Evolutionary conservation across 2,329 filamentous ascomycete genomes (phyloP).

Genomic region (Phyllosticta capitalensis): DNA sequence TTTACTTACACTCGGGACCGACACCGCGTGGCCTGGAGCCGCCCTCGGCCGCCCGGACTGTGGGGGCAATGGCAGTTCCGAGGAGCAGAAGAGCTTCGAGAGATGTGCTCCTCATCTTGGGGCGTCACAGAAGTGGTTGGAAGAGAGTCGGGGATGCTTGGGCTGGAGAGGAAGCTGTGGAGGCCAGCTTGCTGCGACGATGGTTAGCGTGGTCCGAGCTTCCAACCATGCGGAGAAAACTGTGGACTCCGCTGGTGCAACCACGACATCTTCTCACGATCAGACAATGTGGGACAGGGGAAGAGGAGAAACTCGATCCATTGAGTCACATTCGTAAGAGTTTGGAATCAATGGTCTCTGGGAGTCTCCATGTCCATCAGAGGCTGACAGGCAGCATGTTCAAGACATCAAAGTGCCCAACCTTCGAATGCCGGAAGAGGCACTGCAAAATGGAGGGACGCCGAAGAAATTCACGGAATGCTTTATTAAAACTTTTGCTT

Average conservation of each 20-base stretch:
- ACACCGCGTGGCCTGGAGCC: slow-evolving; percentile 70
- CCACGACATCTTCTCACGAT: not conserved
- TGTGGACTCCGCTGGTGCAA: not conserved
- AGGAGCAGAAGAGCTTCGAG: slow-evolving; percentile 10
- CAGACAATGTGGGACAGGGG: not conserved
- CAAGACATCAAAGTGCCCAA: no score
- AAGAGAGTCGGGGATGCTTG: slow-evolving; percentile 5
- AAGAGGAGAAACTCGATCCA: no score
- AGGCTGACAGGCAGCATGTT: no score
- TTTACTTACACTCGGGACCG: slow-evolving; percentile 73
- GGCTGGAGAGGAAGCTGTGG: not conserved
- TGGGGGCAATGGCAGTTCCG: slow-evolving; percentile 16
- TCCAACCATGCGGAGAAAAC: not conserved
- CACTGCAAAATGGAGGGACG: no score
- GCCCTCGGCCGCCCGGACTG: slow-evolving; percentile 48
- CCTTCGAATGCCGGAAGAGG: no score
- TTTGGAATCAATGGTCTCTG: no score
- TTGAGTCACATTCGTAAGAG: no score
- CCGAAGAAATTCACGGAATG: no score
- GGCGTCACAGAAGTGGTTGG: not conserved
- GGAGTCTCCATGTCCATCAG: no score
- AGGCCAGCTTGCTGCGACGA: slow-evolving; percentile 8
- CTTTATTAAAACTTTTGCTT: no score
- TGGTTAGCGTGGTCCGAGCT: slow-evolving; percentile 1
- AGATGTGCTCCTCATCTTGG: slow-evolving; percentile 9